Conservation (phyloP, 2,329 filamentous ascomycete genomes). For the Amauroascus niger region DNA sequence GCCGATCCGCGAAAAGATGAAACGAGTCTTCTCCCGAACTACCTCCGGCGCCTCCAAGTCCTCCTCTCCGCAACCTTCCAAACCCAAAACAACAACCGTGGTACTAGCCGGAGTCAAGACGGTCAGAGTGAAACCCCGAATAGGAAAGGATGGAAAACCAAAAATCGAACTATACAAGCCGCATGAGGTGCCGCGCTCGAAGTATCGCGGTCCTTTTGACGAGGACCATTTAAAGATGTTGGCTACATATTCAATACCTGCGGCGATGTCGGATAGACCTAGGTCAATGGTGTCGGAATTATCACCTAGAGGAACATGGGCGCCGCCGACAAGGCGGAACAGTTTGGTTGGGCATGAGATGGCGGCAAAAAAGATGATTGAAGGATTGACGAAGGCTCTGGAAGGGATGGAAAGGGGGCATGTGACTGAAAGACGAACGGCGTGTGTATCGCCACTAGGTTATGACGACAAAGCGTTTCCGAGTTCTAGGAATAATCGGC, state of each 20-base stretch:
- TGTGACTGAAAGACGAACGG: neutral
- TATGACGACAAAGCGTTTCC: neutral
- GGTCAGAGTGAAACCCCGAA: conserved; percentile 7
- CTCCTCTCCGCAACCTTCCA: conserved; percentile 6
- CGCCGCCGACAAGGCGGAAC: conserved; percentile 10
- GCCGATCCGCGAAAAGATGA: conserved; percentile 18
- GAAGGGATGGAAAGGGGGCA: neutral
- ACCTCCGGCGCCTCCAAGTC: conserved; percentile 1
- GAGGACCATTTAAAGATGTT: conserved; percentile 36
- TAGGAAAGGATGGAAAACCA: conserved; percentile 26
- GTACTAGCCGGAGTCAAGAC: conserved; percentile 24
- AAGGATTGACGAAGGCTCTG: conserved; percentile 5
- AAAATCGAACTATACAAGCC: conserved; percentile 42
- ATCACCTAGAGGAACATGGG: conserved; percentile 26
- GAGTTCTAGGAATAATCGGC: neutral
- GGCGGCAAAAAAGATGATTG: conserved; percentile 3
- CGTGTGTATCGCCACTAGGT: neutral
- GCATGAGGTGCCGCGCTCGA: conserved; percentile 40
- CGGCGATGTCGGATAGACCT: conserved; percentile 25
- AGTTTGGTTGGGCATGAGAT: conserved; percentile 3
- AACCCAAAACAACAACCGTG: conserved; percentile 6
- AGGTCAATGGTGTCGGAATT: conserved; percentile 31
- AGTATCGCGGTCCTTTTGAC: conserved; percentile 42
- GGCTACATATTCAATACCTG: conserved; percentile 36
- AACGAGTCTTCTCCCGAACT: conserved; percentile 16